Base-by-base conservation (phyloP, 2,329 filamentous ascomycete species). In the Cryphonectria naterciae region DNA sequence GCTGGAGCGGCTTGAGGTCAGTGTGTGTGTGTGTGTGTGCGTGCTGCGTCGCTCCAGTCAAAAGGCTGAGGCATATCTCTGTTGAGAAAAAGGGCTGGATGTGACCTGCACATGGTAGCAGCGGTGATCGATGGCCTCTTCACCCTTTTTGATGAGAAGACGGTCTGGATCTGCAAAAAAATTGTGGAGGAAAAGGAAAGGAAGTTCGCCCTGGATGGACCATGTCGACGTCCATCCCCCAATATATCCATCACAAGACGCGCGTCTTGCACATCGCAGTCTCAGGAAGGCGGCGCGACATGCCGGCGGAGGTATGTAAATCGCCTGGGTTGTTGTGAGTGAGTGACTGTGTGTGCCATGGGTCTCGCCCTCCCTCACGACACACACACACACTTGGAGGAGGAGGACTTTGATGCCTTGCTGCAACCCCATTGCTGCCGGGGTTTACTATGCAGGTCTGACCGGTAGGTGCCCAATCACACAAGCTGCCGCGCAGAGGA, bases 21-120 rank as follows among this genome's bases (percentile, higher is more conserved):
- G n/a, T n/a, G n/a, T 49, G 62, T 1, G 67, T 35, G 68, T 66
- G 32, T 35, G 68, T 66, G 32, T 32, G 32, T 4, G 32, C 4
- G 32, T 32, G 32, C 41, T 28, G 54, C 19, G 52, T 46, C 60
- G 39, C 28, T 65, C 69, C 69, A 70, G 46, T 70, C 68, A 61
- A 11, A n/a, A 35, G 25, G n/a, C 39, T 56, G 43, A 66, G 37
- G 25, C 66, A 43, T 68, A 67, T 69, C 71, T 70, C 35, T 13
- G 43, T 32, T 22, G 32, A 35, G 58, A 28, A 39, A 39, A 39
- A 39, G 37, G 25, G 60, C 37, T 28, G 43, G 69, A 49, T 68
- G 68, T 41, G 54, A 58, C 54, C 41, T 54, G 13, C 10, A 58
- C 25, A 46, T 56, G 49, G 35, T 63, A n/a, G 11, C 32, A n/a